Evolutionary conservation across 495 filamentous ascomycete species (phyloP), one percentile per base, ranked within the genome.

Genomic region (Corynascus novoguineensis): DNA sequence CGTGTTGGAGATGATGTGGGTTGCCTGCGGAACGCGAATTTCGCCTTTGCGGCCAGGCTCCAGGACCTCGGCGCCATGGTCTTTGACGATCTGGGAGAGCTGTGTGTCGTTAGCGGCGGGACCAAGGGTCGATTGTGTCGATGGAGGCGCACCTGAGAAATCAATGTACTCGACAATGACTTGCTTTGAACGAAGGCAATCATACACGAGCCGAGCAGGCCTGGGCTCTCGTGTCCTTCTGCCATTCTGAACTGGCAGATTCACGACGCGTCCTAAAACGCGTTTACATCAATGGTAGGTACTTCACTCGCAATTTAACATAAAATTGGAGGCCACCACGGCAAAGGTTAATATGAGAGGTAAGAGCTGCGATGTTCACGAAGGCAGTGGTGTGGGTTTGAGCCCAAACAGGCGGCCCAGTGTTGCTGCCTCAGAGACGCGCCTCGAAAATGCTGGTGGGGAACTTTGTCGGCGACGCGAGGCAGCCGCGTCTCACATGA

Each of bases 1-100:
- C 4, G 88, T 90, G 44, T 79, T 79, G 40, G 90, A 85, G 60
- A 99, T 81, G 61, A 99, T 86, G 66, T 97, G 90, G 12, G 87
- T 95, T 53, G 86, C 78, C 49, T 82, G 66, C 35, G 71, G 63
- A 4, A 88, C 65, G n/a, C 79, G 75, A 8, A 85, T 76, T 32
- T 60, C 71, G 38, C 70, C 70, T 50, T 74, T 62, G 44, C 61
- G 75, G 66, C 53, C 75, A 1, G 73, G 67, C 34, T 80, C 67
- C 46, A 80, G 22, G 1, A 80, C 70, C 44, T 70, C 69, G 56
- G 80, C 86, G 59, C 81, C 84, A 73, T 84, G 72, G 68, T 78
- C 48, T 68, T 70, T 60, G n/a, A 86, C 75, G 15, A 74, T 59
- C 14, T 63, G 53, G 6, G 69, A 65, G 19, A 76, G 70, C 71